Conservation (phyloP, 345 rosid species). For the Trapa bicornis region DNA sequence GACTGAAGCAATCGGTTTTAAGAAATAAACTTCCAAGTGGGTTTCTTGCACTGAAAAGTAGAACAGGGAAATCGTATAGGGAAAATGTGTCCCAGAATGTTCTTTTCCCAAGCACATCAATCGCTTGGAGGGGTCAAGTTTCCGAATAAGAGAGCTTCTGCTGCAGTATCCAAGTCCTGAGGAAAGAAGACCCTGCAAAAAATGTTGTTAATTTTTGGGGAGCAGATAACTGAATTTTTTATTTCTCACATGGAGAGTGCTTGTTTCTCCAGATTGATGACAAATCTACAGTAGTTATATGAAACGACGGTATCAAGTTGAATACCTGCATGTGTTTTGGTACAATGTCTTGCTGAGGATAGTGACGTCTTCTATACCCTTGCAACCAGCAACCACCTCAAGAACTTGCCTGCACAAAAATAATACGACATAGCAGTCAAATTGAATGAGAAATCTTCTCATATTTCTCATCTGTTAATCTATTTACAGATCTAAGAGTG, state of each 20-base stretch:
- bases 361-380: slow-evolving; percentile 49
- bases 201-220: background rate
- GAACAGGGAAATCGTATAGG: too few species aligned
- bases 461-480: background rate
- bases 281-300: background rate
- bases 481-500: background rate
- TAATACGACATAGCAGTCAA: background rate
- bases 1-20: too few species aligned
- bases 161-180: slow-evolving; percentile 67
- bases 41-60: too few species aligned
- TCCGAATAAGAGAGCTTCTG: slow-evolving; percentile 60
- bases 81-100: background rate
- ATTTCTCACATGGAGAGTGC: background rate
- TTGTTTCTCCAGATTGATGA: background rate
- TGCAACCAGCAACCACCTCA: slow-evolving; percentile 84
- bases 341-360: slow-evolving; percentile 59
- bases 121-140: slow-evolving; percentile 16
- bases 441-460: too few species aligned
- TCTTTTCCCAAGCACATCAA: background rate
- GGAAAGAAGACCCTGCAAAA: slow-evolving; percentile 84
- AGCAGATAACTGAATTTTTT: too few species aligned
- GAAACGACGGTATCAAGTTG: background rate
- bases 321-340: slow-evolving; percentile 85
- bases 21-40: too few species aligned
- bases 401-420: slow-evolving; percentile 67